A percentile compares a stretch with the other conserved stretches of the same genome.
Evolutionary conservation across 73 alveolate genomes (phyloP).

Genomic region (Tetrahymena malaccensis): DNA sequence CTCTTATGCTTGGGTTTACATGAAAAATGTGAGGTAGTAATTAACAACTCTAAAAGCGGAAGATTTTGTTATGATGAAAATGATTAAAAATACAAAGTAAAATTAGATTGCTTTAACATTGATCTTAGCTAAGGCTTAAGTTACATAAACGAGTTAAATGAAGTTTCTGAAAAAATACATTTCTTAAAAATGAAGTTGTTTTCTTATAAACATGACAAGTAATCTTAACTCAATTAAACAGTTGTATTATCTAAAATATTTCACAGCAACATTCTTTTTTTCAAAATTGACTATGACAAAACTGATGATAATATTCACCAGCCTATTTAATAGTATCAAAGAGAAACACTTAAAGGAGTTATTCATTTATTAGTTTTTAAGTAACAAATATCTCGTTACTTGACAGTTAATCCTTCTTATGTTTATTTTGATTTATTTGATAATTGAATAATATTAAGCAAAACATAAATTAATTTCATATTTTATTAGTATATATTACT

Average conservation of each 20-base stretch:
- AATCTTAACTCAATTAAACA: background rate
- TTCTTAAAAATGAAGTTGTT: background rate
- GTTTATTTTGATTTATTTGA: background rate
- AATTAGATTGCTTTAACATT: background rate
- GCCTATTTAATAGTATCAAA: background rate
- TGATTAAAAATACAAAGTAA: background rate
- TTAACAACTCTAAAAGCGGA: background rate
- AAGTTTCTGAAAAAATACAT: background rate
- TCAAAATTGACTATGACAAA: background rate
- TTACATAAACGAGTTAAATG: background rate
- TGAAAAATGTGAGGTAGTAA: background rate
- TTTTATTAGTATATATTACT: background rate
- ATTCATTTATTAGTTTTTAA: background rate
- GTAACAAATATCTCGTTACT: background rate
- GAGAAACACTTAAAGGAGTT: background rate
- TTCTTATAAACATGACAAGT: background rate
- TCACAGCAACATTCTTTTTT: background rate
- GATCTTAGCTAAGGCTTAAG: background rate
- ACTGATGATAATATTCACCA: background rate
- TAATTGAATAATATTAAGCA: background rate
- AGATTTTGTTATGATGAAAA: background rate
- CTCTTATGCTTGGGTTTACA: background rate
- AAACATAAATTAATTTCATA: background rate
- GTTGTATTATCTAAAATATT: background rate
- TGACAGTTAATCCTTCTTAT: background rate